Evolutionary conservation across 2,329 filamentous ascomycete genomes (phyloP).

Genomic region (Ceratocystis albifundus): DNA sequence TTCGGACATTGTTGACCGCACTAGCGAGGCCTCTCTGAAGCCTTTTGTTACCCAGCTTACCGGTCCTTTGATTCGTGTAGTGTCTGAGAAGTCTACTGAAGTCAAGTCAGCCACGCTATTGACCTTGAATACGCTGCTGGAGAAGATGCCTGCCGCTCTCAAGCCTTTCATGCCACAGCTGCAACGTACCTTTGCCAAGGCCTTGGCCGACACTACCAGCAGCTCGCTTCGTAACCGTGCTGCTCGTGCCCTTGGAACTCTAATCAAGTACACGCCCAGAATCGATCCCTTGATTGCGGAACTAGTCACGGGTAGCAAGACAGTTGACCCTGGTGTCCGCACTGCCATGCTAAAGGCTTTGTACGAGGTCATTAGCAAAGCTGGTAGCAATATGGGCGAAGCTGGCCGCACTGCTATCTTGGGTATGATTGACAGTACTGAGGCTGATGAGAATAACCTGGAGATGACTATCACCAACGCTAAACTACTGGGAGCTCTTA

Average conservation of each 20-base stretch:
- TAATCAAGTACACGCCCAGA: conserved; percentile 90
- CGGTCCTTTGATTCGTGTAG: conserved; percentile 90
- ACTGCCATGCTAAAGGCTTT: conserved; percentile 95
- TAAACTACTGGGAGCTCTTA: conserved; percentile 75
- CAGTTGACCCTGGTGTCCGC: conserved; percentile 68
- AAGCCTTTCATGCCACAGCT: conserved; percentile 96
- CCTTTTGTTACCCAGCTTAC: conserved; percentile 97
- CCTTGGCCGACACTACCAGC: conserved; percentile 83
- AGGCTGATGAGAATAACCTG: conserved; percentile 61
- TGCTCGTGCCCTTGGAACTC: conserved; percentile 82
- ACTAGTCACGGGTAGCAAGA: conserved; percentile 91
- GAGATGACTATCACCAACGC: conserved; percentile 82
- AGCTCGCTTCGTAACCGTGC: conserved; percentile 77
- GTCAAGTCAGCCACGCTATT: conserved; percentile 91
- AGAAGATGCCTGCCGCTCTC: conserved; percentile 90
- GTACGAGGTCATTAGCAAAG: conserved; percentile 92
- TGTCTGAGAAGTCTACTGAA: conserved; percentile 90
- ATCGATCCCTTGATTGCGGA: conserved; percentile 89
- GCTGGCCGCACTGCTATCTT: conserved; percentile 76
- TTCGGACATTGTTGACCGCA: conserved; percentile 89
- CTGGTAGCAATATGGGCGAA: conserved; percentile 89
- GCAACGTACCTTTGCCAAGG: conserved; percentile 93
- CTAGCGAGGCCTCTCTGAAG: conserved; percentile 74
- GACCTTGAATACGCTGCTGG: conserved; percentile 85
- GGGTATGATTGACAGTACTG: conserved; percentile 67